These are phyloP conservation scores for Liquidambar formosana DNA, from an alignment of 164 flowering plant species.

Conservation along the genomic window DNA sequence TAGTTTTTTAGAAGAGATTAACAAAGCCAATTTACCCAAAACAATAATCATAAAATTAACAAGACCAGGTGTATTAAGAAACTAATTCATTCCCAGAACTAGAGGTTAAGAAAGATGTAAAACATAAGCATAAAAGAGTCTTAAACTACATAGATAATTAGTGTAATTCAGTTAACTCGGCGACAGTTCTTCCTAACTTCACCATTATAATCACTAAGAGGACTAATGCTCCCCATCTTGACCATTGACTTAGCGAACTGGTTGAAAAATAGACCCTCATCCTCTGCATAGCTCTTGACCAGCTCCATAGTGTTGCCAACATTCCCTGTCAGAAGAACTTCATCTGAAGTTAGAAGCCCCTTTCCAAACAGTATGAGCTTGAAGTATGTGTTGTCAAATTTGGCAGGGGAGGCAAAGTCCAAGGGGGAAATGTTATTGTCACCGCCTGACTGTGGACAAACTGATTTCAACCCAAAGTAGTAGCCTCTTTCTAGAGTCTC, in stretches of 20 bases:
- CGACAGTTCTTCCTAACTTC: constrained; percentile 80
- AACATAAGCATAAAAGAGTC: no score
- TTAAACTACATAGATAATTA: no score
- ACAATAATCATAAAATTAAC: no score
- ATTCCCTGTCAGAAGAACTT: constrained; percentile 72
- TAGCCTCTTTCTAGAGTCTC: constrained; percentile 60
- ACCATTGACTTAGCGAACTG: constrained; percentile 86
- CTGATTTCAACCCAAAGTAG: constrained; percentile 49
- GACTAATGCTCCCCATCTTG: constrained; percentile 79
- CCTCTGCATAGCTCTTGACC: constrained; percentile 63
- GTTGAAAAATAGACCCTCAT: constrained; percentile 61
- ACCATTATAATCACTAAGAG: constrained; percentile 68
- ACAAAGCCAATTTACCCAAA: no score
- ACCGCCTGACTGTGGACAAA: constrained; percentile 80
- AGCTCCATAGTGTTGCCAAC: constrained; percentile 41
- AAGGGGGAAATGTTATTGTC: constrained; percentile 79
- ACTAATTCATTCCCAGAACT: no score
- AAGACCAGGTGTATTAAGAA: no score
- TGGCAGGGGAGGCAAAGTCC: constrained; percentile 69
- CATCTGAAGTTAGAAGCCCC: constrained; percentile 82
- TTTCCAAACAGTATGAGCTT: constrained; percentile 69
- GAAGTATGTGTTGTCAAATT: constrained; percentile 87
- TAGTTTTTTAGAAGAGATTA: no score
- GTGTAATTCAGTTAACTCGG: neutral
- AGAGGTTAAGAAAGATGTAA: no score